Evolutionary conservation across 1,284 basidiomycete species (phyloP), one percentile per base, ranked within the genome.

Genomic region (Athelia psychrophila): DNA sequence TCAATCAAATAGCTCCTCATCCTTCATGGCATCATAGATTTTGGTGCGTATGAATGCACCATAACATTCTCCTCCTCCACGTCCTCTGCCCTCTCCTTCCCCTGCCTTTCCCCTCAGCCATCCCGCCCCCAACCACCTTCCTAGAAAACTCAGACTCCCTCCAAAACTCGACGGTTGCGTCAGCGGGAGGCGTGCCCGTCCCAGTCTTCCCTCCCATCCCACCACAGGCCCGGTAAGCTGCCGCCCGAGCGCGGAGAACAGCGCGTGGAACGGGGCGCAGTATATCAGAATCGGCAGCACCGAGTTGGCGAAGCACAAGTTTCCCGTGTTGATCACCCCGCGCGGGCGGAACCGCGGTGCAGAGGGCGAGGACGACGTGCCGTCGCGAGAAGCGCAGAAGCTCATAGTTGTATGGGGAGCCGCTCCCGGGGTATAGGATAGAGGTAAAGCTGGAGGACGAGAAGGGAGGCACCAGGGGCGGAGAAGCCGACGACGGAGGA

Each of bases 301-400:
- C 0, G 94, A 88, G 64, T 98, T 98, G 49, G 95, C 95, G 66
- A 98, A 99, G 71, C 96, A 99, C 83, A 98, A 89, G 72, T 99
- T 99, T 9, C 96, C 96, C 3, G 86, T 90, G 71, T 98, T 99
- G 62, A 98, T 81, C 42, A 99, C 74, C 3, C 96, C 96, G 25
- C 95, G 80, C 0, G 93, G 88, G 27, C 78, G 70, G 20, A 82
- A 79, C 54, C 77, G 70, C 9, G 77, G 73, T 16, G 62, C 56
- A 10, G 52, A 46, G 3, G 62, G 57, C 1, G 64, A 55, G 3
- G 57, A 59, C 2, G 68, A 59, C 19, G 75, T 72, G 1, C 79
- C 78, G 76, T 73, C 3, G 74, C 80, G 6, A 91, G 73, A 8
- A 91, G 72, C 1, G 72, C 74, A 84, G 61, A 8, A 90, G 67